Evolutionary conservation across 441 rosid genomes (phyloP).

Genomic region (Biscutella laevigata): DNA sequence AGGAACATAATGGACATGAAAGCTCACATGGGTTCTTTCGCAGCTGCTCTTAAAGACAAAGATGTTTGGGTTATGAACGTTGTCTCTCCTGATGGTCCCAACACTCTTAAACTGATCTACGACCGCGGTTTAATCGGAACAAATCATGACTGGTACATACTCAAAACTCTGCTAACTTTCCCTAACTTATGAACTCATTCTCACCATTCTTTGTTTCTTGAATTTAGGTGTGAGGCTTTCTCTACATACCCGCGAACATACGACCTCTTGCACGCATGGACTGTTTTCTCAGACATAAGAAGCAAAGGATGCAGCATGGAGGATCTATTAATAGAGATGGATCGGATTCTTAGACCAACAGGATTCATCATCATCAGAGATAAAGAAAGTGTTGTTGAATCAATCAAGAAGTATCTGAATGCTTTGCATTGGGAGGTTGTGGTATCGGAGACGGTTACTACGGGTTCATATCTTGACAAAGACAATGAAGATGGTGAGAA

Average conservation of each 20-base stretch:
- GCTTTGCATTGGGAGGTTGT: conserved; percentile 91
- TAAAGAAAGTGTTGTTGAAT: conserved; percentile 53
- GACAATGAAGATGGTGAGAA: conserved; percentile 40
- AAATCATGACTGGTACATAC: conserved; percentile 69
- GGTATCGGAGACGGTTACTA: conserved; percentile 28
- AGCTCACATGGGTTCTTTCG: conserved; percentile 85
- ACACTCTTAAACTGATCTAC: conserved; percentile 75
- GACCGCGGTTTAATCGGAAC: conserved; percentile 92
- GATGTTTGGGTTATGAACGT: conserved; percentile 98
- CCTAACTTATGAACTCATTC: neutral
- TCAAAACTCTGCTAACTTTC: neutral
- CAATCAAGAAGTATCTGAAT: conserved; percentile 50
- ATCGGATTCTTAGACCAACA: conserved; percentile 83
- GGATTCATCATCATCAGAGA: conserved; percentile 76
- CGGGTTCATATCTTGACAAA: conserved; percentile 37
- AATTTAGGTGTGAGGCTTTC: conserved; percentile 82
- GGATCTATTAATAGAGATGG: conserved; percentile 88
- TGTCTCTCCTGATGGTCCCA: conserved; percentile 78
- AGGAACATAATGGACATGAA: conserved; percentile 99
- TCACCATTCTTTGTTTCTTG: neutral
- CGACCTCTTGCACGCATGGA: conserved; percentile 92
- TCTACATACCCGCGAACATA: conserved; percentile 93
- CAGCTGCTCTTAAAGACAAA: conserved; percentile 76
- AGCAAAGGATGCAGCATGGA: conserved; percentile 74
- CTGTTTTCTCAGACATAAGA: conserved; percentile 62